These are phyloP conservation scores for Coleophoma crateriformis DNA, from an alignment of 2,329 filamentous ascomycete genomes.

Conservation along the genomic window DNA sequence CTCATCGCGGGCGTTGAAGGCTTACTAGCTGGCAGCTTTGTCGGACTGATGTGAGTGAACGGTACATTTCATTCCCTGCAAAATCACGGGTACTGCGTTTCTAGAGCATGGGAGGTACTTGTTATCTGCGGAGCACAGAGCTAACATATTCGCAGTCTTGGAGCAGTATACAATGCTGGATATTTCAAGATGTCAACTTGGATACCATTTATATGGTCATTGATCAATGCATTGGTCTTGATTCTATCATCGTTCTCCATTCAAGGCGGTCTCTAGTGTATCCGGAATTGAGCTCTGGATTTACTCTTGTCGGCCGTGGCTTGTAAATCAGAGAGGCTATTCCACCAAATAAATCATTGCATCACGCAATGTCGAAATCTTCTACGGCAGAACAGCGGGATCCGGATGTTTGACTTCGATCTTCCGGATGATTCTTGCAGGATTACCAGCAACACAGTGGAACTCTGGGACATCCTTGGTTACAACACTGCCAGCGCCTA, in stretches of 20 bases:
- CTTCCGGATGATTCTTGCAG: slow-evolving; percentile 50
- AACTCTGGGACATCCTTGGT: slow-evolving; percentile 68
- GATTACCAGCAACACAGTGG: slow-evolving; percentile 61
- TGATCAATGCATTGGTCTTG: slow-evolving; percentile 61
- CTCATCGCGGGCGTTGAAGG: slow-evolving; percentile 58
- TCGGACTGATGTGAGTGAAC: slow-evolving; percentile 56
- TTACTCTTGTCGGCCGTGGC: no score
- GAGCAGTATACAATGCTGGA: slow-evolving; percentile 61
- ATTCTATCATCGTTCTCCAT: slow-evolving; percentile 68
- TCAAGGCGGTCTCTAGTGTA: slow-evolving; percentile 55
- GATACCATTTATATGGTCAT: slow-evolving; percentile 66
- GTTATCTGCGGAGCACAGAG: not conserved
- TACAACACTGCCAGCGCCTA: slow-evolving; percentile 80
- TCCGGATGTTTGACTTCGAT: slow-evolving; percentile 28
- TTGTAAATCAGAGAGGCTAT: no score
- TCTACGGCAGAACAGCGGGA: slow-evolving; percentile 9
- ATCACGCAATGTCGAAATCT: not conserved
- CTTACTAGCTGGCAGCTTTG: slow-evolving; percentile 59
- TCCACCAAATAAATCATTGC: no score
- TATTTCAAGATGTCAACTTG: slow-evolving; percentile 71
- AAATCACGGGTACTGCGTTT: no score
- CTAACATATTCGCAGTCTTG: slow-evolving; percentile 38
- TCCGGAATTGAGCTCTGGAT: no score
- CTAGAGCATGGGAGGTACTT: no score
- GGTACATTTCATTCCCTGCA: no score